A percentile compares a stretch with the other conserved stretches of the same genome.
Evolutionary conservation across 2,329 filamentous ascomycete genomes (phyloP).

Genomic region (Penicillium corylophilum): DNA sequence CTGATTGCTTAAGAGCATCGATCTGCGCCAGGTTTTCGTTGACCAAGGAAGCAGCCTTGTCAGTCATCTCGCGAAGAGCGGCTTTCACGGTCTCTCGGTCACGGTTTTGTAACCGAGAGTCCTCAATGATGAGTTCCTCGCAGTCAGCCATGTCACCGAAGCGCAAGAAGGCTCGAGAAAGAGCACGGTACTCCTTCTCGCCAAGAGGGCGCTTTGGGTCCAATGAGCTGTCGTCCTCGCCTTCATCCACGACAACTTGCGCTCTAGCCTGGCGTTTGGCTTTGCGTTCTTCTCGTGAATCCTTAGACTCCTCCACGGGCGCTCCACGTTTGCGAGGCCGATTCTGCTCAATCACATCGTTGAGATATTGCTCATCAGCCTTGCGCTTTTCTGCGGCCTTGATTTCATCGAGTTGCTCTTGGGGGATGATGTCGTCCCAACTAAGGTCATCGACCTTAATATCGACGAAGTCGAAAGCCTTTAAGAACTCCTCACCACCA

Average conservation of each 20-base stretch:
- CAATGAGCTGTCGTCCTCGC: constrained; percentile 64
- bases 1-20: constrained; percentile 65
- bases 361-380: constrained; percentile 78
- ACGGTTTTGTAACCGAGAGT: constrained; percentile 79
- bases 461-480: constrained; percentile 87
- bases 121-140: constrained; percentile 79
- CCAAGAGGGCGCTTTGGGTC: constrained; percentile 88
- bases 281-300: constrained; percentile 62
- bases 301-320: constrained; percentile 50
- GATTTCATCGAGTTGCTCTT: constrained; percentile 83
- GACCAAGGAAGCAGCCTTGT: constrained; percentile 67
- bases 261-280: constrained; percentile 71
- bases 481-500: constrained; percentile 94
- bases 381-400: constrained; percentile 86
- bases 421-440: constrained; percentile 98
- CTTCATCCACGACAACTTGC: constrained; percentile 63
- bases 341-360: constrained; percentile 78
- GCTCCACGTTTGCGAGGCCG: constrained; percentile 72
- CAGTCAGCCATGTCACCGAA: constrained; percentile 90
- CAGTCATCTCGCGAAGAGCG: constrained; percentile 74
- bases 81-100: constrained; percentile 76
- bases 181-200: constrained; percentile 89
- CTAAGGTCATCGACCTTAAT: constrained; percentile 91
- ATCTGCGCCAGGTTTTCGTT: constrained; percentile 69
- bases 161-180: constrained; percentile 85